Conservation (phyloP, 2,329 filamentous ascomycete genomes). For the Rhynchosporium secalis region DNA sequence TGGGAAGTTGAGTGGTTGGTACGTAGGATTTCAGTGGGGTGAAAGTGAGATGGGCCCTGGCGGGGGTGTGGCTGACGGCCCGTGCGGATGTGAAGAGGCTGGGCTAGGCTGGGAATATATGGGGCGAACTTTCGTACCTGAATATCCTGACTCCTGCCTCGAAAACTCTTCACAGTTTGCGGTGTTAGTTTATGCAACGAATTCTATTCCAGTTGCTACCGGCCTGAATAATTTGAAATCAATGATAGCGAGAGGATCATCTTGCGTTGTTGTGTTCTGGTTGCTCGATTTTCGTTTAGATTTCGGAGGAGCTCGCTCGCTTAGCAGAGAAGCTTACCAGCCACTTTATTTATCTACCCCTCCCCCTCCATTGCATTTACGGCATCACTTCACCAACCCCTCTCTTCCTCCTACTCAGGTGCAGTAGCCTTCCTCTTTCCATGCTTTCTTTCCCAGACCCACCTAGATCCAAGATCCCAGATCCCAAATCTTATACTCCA, state of each 20-base stretch:
- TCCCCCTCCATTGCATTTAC: neutral
- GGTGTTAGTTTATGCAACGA: neutral
- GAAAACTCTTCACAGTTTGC: neutral
- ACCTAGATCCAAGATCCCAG: too few species aligned
- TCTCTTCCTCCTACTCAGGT: neutral
- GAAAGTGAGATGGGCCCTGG: neutral
- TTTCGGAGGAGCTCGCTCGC: neutral
- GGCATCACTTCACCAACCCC: neutral
- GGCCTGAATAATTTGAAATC: too few species aligned
- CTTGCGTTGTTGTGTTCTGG: too few species aligned
- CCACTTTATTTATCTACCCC: constrained; percentile 4
- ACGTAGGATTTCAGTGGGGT: neutral
- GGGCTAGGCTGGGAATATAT: neutral
- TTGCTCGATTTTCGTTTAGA: neutral
- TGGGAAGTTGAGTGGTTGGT: constrained; percentile 7
- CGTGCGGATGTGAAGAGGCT: neutral
- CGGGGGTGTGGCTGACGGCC: neutral
- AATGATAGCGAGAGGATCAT: too few species aligned
- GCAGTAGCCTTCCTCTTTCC: too few species aligned
- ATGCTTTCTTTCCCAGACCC: too few species aligned
- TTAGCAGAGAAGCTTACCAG: neutral
- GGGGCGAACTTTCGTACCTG: neutral
- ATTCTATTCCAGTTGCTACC: too few species aligned
- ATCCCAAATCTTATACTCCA: too few species aligned
- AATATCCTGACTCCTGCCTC: neutral